These are phyloP conservation scores for Thraustotheca clavata DNA, from an alignment of 352 stramenopile genomes.

Conservation along the genomic window DNA sequence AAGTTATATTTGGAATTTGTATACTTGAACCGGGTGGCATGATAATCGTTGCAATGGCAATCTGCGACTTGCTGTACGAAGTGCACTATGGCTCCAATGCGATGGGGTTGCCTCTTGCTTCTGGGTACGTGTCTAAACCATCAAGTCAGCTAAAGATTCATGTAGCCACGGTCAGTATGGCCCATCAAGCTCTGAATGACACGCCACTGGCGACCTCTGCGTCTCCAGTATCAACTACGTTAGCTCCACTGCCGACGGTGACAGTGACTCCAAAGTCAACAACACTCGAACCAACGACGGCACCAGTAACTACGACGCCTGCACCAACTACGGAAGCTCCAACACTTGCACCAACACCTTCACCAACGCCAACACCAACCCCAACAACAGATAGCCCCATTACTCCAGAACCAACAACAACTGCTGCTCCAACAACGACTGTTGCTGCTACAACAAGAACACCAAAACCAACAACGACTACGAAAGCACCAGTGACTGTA, in stretches of 20 bases:
- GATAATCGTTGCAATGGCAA: conserved; percentile 3
- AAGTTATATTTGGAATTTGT: conserved; percentile 5
- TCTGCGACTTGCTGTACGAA: background rate
- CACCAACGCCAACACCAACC: background rate
- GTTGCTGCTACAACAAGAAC: background rate
- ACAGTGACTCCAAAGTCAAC: background rate
- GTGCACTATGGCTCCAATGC: background rate
- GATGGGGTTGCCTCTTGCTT: background rate
- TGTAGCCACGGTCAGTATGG: background rate
- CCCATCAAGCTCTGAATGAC: background rate
- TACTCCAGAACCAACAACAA: background rate
- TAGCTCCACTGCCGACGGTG: background rate
- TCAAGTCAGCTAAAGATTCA: background rate
- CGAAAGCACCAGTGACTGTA: background rate
- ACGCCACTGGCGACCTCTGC: background rate
- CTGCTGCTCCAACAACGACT: background rate
- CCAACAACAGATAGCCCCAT: background rate
- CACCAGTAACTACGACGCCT: background rate
- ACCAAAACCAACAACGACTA: background rate
- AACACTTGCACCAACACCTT: background rate
- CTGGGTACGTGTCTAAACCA: background rate
- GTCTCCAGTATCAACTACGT: background rate
- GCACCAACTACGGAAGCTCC: background rate
- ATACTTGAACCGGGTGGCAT: background rate
- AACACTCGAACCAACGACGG: background rate